Base-by-base conservation (phyloP, 768 basidiomycete genomes). In the Lactarius deliciosus region DNA sequence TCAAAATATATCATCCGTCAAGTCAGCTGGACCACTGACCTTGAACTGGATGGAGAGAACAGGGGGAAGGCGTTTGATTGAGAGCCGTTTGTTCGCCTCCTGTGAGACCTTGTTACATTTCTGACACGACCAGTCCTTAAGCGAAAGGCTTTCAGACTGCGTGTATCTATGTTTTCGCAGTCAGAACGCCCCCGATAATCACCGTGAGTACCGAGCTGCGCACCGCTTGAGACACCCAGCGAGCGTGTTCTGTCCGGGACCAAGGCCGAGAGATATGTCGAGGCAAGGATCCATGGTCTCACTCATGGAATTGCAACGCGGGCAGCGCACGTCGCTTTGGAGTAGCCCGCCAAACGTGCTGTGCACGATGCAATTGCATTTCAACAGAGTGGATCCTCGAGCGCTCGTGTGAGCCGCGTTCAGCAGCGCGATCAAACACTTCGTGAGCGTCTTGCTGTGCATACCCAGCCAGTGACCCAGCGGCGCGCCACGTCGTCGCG, bases 41-140 rank as follows among this genome's bases (percentile, higher is more conserved):
- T 98, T 98, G 81, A 98, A 89, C 74, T 98, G 96, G 72, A 98
- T 92, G 70, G 91, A 92, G 57, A 98, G 79, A 0, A 96, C 94
- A 0, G 92, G 89, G 0, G 96, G 95, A 9, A 98, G 80, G 70
- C 88, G 90, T 59, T 84, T 86, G 71, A 98, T 88, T 71, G 90
- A 92, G 59, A 98, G 79, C 8, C 92, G 87, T 74, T 96, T 94
- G 70, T 86, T 92, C 0, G 90, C 91, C 71, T 90, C 87, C 84
- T 92, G 84, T 3, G 87, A 81, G 36, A 85, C 80, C 71, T 88
- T 90, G 22, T 85, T 85, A 73, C 96, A 98, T 76, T 89, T 91
- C 25, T 80, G 81, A 74, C 96, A 98, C 54, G 83, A 87, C 73
- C 95, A 96, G 70, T 91, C 90, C 74, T 91, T 94, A 5, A 86